Conservation (phyloP, 345 rosid species). For the Eucalyptus cladocalyx region DNA sequence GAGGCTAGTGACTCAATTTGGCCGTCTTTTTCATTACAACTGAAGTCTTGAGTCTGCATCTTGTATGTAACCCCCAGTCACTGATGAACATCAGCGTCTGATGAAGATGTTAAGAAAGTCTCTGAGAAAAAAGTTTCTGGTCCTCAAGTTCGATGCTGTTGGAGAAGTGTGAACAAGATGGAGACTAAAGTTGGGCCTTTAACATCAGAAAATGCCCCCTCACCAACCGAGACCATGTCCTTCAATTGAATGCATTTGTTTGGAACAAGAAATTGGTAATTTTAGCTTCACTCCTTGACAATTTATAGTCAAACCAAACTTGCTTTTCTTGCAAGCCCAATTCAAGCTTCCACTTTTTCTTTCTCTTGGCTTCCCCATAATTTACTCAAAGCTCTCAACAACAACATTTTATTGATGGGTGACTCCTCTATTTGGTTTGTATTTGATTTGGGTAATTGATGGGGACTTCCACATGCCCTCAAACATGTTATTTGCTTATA, state of each 20-base stretch:
- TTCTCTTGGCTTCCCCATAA: background rate
- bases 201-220: constrained; percentile 7
- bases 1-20: background rate
- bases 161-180: background rate
- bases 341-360: background rate
- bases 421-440: background rate
- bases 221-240: background rate
- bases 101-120: background rate
- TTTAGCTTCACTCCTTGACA: background rate
- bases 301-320: background rate
- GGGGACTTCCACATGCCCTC: background rate
- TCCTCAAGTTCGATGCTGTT: background rate
- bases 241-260: background rate
- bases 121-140: background rate
- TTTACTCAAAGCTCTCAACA: background rate
- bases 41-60: background rate
- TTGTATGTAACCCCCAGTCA: background rate
- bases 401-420: background rate
- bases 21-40: background rate
- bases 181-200: background rate
- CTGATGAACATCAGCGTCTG: background rate
- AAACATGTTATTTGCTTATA: background rate
- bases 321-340: background rate
- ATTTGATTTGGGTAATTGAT: background rate
- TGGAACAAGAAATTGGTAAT: background rate